phyloP scores from a whole-genome alignment of 2,329 filamentous ascomycete species.

The Bimuria novae-zelandiae region DNA sequence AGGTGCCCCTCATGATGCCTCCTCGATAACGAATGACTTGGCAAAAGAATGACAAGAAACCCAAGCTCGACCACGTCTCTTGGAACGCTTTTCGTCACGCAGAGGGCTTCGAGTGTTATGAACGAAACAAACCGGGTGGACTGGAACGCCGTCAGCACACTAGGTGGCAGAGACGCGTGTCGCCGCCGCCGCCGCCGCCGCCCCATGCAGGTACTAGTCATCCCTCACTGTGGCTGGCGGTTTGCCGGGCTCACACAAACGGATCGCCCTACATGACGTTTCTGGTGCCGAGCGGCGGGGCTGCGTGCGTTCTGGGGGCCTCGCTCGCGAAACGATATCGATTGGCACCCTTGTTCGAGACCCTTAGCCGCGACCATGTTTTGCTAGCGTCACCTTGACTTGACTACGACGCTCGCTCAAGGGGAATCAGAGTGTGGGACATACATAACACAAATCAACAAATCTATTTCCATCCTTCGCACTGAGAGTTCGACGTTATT shows the following conservation, averaged over 20 bases:
- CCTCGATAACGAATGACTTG: conserved; percentile 6
- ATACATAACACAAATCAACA: background rate
- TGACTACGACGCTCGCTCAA: background rate
- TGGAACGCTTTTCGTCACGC: background rate
- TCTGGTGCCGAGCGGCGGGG: background rate
- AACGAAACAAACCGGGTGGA: background rate
- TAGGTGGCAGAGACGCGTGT: conserved; percentile 5
- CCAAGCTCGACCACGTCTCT: background rate
- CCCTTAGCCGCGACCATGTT: background rate
- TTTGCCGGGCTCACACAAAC: background rate
- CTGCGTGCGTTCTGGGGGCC: background rate
- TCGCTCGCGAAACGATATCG: background rate
- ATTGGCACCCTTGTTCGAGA: background rate
- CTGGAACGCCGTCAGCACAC: background rate
- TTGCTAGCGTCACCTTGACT: conserved; percentile 7
- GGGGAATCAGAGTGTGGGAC: background rate
- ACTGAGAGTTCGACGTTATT: too few species aligned
- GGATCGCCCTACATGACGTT: background rate
- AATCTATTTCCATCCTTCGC: background rate
- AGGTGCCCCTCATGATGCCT: conserved; percentile 5
- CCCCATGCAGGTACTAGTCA: conserved; percentile 6
- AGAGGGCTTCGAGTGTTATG: background rate
- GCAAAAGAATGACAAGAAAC: conserved; percentile 2
- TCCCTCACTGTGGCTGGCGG: background rate
- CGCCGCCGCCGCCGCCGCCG: background rate